Base-by-base conservation (phyloP, 73 alveolate species). In the Stentor coeruleus region DNA sequence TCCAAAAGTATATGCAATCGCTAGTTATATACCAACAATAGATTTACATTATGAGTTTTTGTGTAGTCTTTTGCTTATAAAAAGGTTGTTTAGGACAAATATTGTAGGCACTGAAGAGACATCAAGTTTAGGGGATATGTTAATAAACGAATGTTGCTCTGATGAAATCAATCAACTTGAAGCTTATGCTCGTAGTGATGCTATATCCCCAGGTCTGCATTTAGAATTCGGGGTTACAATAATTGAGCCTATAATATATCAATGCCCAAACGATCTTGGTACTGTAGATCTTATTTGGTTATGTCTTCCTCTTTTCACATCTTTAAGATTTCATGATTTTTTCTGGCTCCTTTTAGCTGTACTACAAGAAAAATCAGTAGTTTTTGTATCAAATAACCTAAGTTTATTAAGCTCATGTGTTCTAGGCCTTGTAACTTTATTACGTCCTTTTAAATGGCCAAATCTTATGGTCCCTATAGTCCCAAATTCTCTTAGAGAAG, bases 301-400 rank as follows among this genome's bases (percentile, higher is more conserved):
- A 14, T 80, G 93, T 38, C 82, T 92, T n/a, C 75, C 87, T 37
- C 83, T 91, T 55, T 76, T 91, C 59, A 77, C 91, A 20, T 77
- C 84, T 35, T 6, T 91, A 36, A 40, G 38, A 35, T 82, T 87
- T 38, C 59, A 74, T 35, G 83, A 87, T 14, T 84, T 91, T 55
- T 83, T 58, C 40, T 72, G 77, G 31, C 87, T 75, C 26, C 20
- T 75, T 1, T 38, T 28, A 0, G 59, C 83, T 15, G 35, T 75
- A 30, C 26, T 75, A 33, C 83, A 39, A 37, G 83, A 75, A 2
- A 75, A 75, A 37, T 75, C 83, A 36, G 72, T 75, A 37, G 83
- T 75, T 20, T 75, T 75, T 40, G 59, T 37, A 2, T 39, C 74
- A 14, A 14, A 75, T 20, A 75, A 75, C 33, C 39, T 75, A 37